Conservation (phyloP, 768 basidiomycete species). For the Leccinum truebloodii region DNA sequence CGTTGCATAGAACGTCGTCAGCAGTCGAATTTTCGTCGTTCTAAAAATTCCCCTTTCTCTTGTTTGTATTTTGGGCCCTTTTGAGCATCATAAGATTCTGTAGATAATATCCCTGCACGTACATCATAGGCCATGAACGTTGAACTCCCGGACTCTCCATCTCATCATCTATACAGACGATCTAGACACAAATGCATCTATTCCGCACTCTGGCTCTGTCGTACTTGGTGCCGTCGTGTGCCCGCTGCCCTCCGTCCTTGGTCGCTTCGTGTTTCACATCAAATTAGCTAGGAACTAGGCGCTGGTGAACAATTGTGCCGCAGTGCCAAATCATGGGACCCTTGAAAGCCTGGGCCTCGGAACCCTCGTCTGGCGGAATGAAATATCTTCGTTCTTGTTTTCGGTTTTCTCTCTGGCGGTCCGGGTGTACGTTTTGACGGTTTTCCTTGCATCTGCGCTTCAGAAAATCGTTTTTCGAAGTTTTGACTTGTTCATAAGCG, state of each 20-base stretch:
- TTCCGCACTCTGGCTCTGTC: not conserved
- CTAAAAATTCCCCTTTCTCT: not conserved
- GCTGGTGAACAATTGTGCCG: too few species aligned
- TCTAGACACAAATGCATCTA: conserved; percentile 18
- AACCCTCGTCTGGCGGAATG: not conserved
- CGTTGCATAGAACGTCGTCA: conserved; percentile 4
- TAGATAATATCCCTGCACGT: conserved; percentile 20
- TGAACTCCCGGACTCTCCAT: conserved; percentile 2
- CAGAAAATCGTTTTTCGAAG: too few species aligned
- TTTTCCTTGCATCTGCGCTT: too few species aligned
- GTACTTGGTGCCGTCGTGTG: not conserved
- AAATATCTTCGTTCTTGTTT: not conserved
- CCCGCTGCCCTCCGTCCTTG: not conserved
- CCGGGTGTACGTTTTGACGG: too few species aligned
- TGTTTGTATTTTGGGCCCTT: conserved; percentile 6
- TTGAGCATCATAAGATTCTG: conserved; percentile 15
- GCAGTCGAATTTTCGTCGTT: conserved; percentile 11
- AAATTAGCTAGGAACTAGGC: not conserved
- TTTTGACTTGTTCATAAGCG: too few species aligned
- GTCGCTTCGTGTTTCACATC: not conserved
- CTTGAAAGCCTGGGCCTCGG: not conserved
- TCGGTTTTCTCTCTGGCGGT: not conserved
- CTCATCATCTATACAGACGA: not conserved
- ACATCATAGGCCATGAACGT: conserved; percentile 2
- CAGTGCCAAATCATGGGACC: too few species aligned